Percentiles rank a stretch among this genome's conserved stretches.
Conservation (phyloP, 73 alveolate species). For the Blepharisma stoltei region DNA sequence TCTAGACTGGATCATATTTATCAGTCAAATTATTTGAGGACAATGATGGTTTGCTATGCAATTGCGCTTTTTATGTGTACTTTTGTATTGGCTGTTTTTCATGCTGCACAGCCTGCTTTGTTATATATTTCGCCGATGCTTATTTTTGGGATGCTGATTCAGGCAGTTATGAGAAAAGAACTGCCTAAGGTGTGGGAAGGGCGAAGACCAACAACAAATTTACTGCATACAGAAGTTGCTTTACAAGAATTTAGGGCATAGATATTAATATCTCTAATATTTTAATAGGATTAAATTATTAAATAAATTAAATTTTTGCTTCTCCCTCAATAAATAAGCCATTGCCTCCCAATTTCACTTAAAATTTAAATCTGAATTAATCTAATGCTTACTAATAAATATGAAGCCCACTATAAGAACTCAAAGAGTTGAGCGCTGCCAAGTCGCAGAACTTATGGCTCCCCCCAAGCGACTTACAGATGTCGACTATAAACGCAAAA, state of each 20-base stretch:
- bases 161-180: constrained; percentile 1
- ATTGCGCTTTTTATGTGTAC: constrained; percentile 36
- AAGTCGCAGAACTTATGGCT: constrained; percentile 16
- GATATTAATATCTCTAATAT: too few relatives aligned
- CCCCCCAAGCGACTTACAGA: constrained; percentile 23
- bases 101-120: constrained; percentile 51
- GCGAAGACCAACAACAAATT: too few relatives aligned
- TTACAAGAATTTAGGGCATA: too few relatives aligned
- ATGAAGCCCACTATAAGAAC: constrained; percentile 29
- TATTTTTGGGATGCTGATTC: background rate
- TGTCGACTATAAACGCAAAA: background rate
- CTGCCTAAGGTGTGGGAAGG: background rate
- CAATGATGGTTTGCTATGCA: constrained; percentile 34
- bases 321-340: too few relatives aligned
- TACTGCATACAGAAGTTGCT: too few relatives aligned
- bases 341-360: too few relatives aligned
- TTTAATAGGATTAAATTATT: too few relatives aligned
- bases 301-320: too few relatives aligned
- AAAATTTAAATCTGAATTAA: too few relatives aligned
- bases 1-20: constrained; percentile 67
- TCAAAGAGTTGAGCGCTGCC: constrained; percentile 12
- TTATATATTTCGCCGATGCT: constrained; percentile 42
- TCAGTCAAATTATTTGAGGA: constrained; percentile 31
- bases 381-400: background rate
- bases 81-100: constrained; percentile 30